phyloP scores from a whole-genome alignment of 2,329 filamentous ascomycete genomes.

The Phyllosticta citriasiana region DNA sequence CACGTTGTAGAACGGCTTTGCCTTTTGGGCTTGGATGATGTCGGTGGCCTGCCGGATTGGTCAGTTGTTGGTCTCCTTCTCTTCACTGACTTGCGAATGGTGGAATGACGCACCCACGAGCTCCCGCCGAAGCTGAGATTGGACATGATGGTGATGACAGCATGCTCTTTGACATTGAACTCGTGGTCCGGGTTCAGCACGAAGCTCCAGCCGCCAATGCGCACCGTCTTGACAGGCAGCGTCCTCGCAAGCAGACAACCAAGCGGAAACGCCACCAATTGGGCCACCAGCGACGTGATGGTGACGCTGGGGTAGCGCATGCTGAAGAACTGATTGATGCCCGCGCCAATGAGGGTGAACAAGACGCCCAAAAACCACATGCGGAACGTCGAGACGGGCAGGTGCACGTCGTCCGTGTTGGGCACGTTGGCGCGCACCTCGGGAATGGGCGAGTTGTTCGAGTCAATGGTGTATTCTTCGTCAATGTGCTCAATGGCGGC shows the following conservation, averaged over 20 bases:
- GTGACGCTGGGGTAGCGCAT: conserved; percentile 40
- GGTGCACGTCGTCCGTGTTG: conserved; percentile 8
- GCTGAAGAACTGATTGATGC: conserved; percentile 23
- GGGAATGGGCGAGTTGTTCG: conserved; percentile 7
- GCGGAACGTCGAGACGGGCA: conserved; percentile 33
- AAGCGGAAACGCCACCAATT: conserved; percentile 15
- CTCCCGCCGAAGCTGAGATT: conserved; percentile 31
- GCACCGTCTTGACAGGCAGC: conserved; percentile 6
- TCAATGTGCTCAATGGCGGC: conserved; percentile 10
- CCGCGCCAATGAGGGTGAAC: conserved; percentile 25
- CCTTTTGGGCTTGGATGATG: conserved; percentile 24
- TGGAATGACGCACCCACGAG: conserved; percentile 44
- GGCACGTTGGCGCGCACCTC: conserved; percentile 9
- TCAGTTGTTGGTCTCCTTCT: not conserved
- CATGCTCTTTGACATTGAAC: conserved; percentile 55
- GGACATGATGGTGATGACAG: conserved; percentile 54
- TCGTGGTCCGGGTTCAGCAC: conserved; percentile 40
- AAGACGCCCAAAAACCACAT: conserved; percentile 38
- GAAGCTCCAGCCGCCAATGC: conserved; percentile 1
- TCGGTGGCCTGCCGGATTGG: not conserved
- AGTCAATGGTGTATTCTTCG: conserved; percentile 8
- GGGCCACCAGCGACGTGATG: conserved; percentile 43
- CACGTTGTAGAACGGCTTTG: conserved; percentile 55
- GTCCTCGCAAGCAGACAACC: conserved; percentile 17
- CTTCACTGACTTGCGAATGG: not conserved